A percentile compares a stretch with the other conserved stretches of the same genome.
Conservation (phyloP, 1,284 basidiomycete genomes). For the Puccinia triticina region DNA sequence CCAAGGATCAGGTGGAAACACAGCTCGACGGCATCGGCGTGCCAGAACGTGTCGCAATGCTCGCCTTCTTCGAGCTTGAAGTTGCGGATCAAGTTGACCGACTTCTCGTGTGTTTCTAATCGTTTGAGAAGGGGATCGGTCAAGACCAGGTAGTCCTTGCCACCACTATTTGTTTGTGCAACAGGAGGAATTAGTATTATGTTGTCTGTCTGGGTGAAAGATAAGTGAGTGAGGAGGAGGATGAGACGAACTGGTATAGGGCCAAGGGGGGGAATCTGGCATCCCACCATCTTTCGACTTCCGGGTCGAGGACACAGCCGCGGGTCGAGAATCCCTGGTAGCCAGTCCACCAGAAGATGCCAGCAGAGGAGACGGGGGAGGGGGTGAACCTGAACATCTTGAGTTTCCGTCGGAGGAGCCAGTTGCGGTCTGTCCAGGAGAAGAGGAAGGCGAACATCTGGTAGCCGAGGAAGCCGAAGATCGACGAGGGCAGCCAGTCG, state of each 20-base stretch:
- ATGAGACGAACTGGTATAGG: constrained; percentile 63
- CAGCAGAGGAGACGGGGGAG: constrained; percentile 64
- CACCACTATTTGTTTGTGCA: constrained; percentile 55
- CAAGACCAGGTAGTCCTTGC: constrained; percentile 64
- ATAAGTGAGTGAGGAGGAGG: not conserved
- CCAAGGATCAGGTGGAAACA: constrained; percentile 40
- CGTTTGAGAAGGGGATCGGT: constrained; percentile 65
- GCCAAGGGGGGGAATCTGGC: constrained; percentile 67
- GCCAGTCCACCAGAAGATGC: constrained; percentile 65
- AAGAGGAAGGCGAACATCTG: constrained; percentile 70
- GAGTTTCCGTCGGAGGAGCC: constrained; percentile 66
- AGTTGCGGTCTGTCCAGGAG: constrained; percentile 69
- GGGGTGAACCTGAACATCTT: constrained; percentile 72
- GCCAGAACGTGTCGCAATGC: constrained; percentile 62
- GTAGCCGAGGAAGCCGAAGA: constrained; percentile 61
- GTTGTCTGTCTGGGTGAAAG: not conserved
- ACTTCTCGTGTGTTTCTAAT: constrained; percentile 63
- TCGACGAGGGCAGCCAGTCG: constrained; percentile 62
- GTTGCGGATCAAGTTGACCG: constrained; percentile 65
- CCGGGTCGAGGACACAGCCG: constrained; percentile 66
- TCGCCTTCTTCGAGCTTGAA: constrained; percentile 63
- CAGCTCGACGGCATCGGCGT: constrained; percentile 46
- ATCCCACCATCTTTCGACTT: constrained; percentile 65
- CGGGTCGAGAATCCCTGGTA: constrained; percentile 67
- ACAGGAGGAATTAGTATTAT: not conserved